These are phyloP conservation scores for Colletotrichum chlorophyti DNA, from an alignment of 2,329 filamentous ascomycete genomes.

Conservation along the genomic window DNA sequence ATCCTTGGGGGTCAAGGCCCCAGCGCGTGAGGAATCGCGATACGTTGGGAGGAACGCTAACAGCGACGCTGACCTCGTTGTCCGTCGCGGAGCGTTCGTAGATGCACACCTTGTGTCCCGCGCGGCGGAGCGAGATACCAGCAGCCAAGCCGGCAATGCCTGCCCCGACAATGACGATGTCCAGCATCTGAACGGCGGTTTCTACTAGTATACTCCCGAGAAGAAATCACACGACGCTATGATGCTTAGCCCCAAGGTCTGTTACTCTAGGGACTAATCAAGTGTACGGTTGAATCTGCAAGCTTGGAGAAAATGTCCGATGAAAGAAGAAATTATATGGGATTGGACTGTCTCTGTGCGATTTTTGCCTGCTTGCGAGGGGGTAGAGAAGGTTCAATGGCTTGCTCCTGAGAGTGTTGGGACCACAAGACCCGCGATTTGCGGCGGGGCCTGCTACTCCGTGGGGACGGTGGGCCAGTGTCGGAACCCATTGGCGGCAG, in stretches of 20 bases:
- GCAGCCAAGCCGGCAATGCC: conserved; percentile 49
- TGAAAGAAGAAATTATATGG: no score
- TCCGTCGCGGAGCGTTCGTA: conserved; percentile 46
- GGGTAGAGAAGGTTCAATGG: no score
- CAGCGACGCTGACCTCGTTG: conserved; percentile 46
- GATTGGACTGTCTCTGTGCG: no score
- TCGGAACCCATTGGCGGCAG: neutral
- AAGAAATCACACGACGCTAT: no score
- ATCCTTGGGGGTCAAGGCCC: conserved; percentile 41
- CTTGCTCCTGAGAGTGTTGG: no score
- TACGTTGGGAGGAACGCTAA: conserved; percentile 46
- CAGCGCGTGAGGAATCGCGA: conserved; percentile 41
- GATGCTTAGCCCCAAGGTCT: no score
- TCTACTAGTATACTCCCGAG: no score
- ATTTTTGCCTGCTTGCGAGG: neutral
- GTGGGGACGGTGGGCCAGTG: neutral
- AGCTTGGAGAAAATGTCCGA: no score
- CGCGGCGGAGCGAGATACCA: conserved; percentile 43
- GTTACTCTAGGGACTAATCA: no score
- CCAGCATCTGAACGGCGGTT: no score
- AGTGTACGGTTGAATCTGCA: no score
- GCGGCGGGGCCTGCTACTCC: neutral
- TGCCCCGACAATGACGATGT: conserved; percentile 50
- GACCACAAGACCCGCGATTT: neutral
- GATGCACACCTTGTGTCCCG: conserved; percentile 47